Evolutionary conservation across 257 asterid genomes (phyloP), one percentile per base, ranked within the genome.

Genomic region (Oldenlandia corymbosa): DNA sequence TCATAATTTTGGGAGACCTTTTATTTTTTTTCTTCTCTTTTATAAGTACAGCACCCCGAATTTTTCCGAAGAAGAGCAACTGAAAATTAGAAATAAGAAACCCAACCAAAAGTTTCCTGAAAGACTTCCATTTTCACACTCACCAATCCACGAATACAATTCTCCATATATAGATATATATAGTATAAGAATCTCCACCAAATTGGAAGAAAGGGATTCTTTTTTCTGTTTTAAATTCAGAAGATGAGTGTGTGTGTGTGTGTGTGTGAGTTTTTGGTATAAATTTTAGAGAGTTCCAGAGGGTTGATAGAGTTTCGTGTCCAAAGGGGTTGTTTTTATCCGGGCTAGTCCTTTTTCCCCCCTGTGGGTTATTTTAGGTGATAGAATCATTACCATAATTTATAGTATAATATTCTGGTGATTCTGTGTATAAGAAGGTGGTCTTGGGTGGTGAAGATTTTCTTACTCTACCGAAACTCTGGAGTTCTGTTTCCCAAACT

Each of bases 1-100:
- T 34, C 39, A 34, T 34, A 3, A 3, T 9, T 52, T 60, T 62
- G 32, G 39, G 69, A 65, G 66, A 60, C 66, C 41, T 55, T 70
- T 64, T 61, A 3, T 34, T 34, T 34, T 34, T 9, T 9, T 34
- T 34, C 39, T 54, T 54, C 30, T 54, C 41, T 39, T 21, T 75
- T 78, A 59, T 48, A 76, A 72, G 75, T 51, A 57, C 23, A 4
- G 28, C 50, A 57, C 62, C 60, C 51, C 71, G 75, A 70, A 73
- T 70, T 70, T 71, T 55, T n/a, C n/a, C n/a, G n/a, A n/a, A n/a
- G 62, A 73, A 73, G 76, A 53, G 69, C 68, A 74, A 53, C 4
- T 84, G 68, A 73, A 71, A 76, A 78, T 60, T 71, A 76, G 76
- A 71, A 76, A 78, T 60, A 69, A 76, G 76, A 78, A 79, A 67